These are phyloP conservation scores for Russula abietina DNA, from an alignment of 768 basidiomycete genomes.

Conservation along the genomic window DNA sequence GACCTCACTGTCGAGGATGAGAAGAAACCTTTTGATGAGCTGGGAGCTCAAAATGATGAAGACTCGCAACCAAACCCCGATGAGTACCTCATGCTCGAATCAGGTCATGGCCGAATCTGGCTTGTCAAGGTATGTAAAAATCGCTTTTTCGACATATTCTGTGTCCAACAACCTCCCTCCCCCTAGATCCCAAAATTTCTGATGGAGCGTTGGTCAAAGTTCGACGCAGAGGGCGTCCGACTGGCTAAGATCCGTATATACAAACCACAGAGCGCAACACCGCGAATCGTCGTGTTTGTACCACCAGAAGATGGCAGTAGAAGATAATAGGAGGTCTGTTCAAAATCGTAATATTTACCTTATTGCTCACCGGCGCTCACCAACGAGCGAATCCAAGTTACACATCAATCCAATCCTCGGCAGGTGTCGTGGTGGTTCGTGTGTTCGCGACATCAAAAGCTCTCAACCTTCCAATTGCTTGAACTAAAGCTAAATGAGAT, in stretches of 20 bases:
- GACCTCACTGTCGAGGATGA: constrained; percentile 46
- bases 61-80: constrained; percentile 72
- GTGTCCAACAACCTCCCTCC: not conserved
- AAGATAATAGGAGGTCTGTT: too few species aligned
- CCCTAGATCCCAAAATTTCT: constrained; percentile 76
- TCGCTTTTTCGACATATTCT: constrained; percentile 4
- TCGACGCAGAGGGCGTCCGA: constrained; percentile 68
- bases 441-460: too few species aligned
- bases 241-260: constrained; percentile 85
- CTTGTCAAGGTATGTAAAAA: constrained; percentile 62
- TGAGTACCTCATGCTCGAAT: constrained; percentile 72
- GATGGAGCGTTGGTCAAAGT: constrained; percentile 77
- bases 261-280: constrained; percentile 38
- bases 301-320: constrained; percentile 52
- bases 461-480: too few species aligned
- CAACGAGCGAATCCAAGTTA: too few species aligned
- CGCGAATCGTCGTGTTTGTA: constrained; percentile 61
- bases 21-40: constrained; percentile 65
- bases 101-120: constrained; percentile 78
- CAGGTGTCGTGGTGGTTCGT: too few species aligned
- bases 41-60: constrained; percentile 44
- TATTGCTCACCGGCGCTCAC: too few species aligned
- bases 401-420: too few species aligned
- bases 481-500: too few species aligned
- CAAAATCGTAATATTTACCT: too few species aligned